Evolutionary conservation across 805 yeast genomes (phyloP).

Genomic region (Yarrowia deformans): DNA sequence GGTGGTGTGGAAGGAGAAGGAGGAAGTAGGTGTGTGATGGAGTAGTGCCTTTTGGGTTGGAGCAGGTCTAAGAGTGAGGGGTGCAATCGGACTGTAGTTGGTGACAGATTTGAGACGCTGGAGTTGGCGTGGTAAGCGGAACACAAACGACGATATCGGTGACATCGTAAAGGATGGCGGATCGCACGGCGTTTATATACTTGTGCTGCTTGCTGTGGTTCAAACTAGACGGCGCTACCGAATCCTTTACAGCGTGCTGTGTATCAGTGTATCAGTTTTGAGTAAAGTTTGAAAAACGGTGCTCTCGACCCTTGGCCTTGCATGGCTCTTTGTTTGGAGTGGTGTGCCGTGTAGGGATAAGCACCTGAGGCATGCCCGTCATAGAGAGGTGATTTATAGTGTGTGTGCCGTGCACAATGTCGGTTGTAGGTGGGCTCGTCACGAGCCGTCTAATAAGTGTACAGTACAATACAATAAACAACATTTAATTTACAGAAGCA

Average conservation of each 20-base stretch:
- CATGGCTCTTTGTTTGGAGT: conserved; percentile 39
- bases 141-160: conserved; percentile 6
- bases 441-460: not conserved
- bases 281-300: conserved; percentile 31
- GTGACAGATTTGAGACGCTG: conserved; percentile 17
- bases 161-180: conserved; percentile 8
- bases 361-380: not conserved
- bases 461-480: not conserved
- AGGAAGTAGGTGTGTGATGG: conserved; percentile 8
- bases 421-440: not conserved
- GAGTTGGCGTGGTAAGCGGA: conserved; percentile 27
- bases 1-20: conserved; percentile 17
- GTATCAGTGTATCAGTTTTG: not conserved
- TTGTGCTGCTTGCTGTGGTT: not conserved
- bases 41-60: conserved; percentile 26
- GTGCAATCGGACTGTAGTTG: not conserved
- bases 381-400: too few species aligned
- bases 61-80: conserved; percentile 19
- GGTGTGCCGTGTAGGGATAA: conserved; percentile 7
- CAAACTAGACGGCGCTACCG: conserved; percentile 8
- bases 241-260: not conserved
- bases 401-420: too few species aligned
- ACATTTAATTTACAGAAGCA: conserved; percentile 22
- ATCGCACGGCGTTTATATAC: conserved; percentile 8
- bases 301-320: conserved; percentile 17